Base-by-base conservation (phyloP, 768 basidiomycete genomes). In the Leucocoprinus birnbaumii region DNA sequence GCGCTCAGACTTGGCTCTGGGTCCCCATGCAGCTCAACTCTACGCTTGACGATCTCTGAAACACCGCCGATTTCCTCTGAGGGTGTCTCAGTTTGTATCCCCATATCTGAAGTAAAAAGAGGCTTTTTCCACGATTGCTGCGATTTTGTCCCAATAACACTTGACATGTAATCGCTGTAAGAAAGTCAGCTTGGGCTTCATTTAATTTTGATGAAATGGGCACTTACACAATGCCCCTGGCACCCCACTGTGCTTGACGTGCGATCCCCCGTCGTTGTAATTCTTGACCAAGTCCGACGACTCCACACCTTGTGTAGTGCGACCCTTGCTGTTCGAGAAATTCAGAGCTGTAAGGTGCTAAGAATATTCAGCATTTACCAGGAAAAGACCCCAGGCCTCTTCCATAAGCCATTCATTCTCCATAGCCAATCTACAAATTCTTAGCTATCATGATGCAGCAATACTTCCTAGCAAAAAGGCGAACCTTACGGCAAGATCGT, bases 321-420 rank as follows among this genome's bases (percentile, higher is more conserved):
- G 77, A 78, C 3, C 87, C 87, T 84, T 88, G 83, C 84, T 86
- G 31, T 51, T 27, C 38, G n/a, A n/a, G 38, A 3, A 19, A 43
- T 38, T 57, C 8, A 60, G 31, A 34, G 56, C 52, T 22, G 52
- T 55, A 18, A 16, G 14, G n/a, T n/a, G n/a, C n/a, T n/a, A n/a
- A 31, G 42, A 44, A 26, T 37, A 35, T 19, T 7, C 4, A 13
- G 2, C n/a, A 6, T n/a, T 43, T 46, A 86, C 85, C 61, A 89
- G 68, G 61, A 79, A 88, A 25, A 87, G 67, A 16, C 77, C 83
- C 80, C 82, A 85, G 7, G 83, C 87, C 66, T 89, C 87, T 66
- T 90, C 87, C 48, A 85, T 71, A 7, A 82, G 65, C 87, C 86
- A 90, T 55, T 85, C 83, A 53, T 86, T 80, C 59, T 83, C 82